Evolutionary conservation across 805 yeast species (phyloP), one percentile per base, ranked within the genome.

Genomic region (Lipomyces mesembrius): DNA sequence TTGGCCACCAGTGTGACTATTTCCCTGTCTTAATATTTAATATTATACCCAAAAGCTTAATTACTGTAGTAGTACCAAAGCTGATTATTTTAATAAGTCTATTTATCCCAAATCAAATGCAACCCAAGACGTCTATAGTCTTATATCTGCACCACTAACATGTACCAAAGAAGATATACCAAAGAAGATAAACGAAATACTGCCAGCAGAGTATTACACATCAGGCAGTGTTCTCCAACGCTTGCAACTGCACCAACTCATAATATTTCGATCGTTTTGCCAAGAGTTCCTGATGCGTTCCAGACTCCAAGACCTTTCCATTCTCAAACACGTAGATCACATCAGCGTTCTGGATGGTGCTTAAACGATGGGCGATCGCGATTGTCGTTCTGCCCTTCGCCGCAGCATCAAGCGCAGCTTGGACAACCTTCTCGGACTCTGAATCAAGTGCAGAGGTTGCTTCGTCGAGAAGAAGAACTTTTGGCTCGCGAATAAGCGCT

Each of bases 351-450:
- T 79, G 76, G 66, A 87, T 86, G 0, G 90, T 86, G 70, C 83
- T 83, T 78, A 89, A 80, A 73, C 94, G 80, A 77, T 89, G 94
- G 9, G 93, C 93, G 77, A 89, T 88, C 74, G 92, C 89, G 69
- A 89, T 78, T 54, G 89, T 86, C 1, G 93, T 88, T 72, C 92
- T 86, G 37, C 85, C 79, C 12, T 77, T 63, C 69, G 90, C 89
- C 71, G 89, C 91, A 9, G 77, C 78, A 14, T 80, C 80, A 65
- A 86, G 87, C 6, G 92, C 88, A 8, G 78, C 69, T 75, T 89
- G 93, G 64, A 89, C 88, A 74, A 83, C 83, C 7, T 86, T 79
- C 76, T 89, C 94, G 0, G 93, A 88, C 73, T 83, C 85, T 77
- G 79, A 80, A 71, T 83, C 86, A 43, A 83, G 76, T 2, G 86